Conservation (phyloP, 768 basidiomycete genomes). For the Cytidiella melzeri region DNA sequence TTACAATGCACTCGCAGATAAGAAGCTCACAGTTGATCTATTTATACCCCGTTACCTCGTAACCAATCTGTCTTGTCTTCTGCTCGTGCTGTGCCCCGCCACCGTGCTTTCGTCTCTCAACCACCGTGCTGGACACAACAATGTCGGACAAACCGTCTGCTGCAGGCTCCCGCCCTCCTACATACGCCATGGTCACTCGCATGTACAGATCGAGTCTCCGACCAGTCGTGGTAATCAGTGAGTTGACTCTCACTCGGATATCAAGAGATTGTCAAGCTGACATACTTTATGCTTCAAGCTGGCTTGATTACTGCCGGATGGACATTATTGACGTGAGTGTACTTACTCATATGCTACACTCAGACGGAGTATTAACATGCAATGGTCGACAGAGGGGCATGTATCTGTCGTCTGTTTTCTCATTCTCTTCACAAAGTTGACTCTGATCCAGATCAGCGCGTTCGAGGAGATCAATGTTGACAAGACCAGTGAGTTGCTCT, state of each 20-base stretch:
- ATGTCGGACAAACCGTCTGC: not conserved
- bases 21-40: not conserved
- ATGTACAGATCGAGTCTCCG: slow-evolving; percentile 53
- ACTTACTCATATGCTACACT: no score
- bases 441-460: slow-evolving; percentile 35
- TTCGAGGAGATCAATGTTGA: slow-evolving; percentile 50
- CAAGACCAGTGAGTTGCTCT: slow-evolving; percentile 38
- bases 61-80: not conserved
- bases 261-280: no score
- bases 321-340: slow-evolving; percentile 56
- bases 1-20: not conserved
- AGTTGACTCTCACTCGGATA: slow-evolving; percentile 9
- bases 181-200: slow-evolving; percentile 54
- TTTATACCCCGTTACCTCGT: not conserved
- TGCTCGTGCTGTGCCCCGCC: not conserved
- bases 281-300: slow-evolving; percentile 18
- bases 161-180: slow-evolving; percentile 34
- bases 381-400: slow-evolving; percentile 15
- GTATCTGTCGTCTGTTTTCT: not conserved
- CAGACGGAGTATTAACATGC: no score
- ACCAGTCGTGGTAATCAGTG: slow-evolving; percentile 46
- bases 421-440: not conserved
- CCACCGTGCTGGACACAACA: not conserved
- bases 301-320: slow-evolving; percentile 48
- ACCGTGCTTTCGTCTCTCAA: not conserved